Evolutionary conservation across 345 rosid species (phyloP).

Genomic region (Zanthoxylum bungeanum): DNA sequence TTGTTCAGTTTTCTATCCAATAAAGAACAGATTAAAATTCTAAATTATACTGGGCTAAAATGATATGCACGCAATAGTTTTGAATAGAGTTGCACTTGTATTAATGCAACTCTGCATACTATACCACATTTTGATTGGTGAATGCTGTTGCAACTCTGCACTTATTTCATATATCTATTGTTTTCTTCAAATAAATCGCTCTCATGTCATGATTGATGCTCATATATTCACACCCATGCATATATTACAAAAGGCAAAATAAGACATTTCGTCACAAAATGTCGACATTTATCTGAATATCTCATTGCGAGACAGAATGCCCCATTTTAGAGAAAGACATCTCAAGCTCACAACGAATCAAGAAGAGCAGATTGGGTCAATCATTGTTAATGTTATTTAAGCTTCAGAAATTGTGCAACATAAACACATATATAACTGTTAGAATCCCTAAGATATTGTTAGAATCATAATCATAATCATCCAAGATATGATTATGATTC

Average conservation of each 20-base stretch:
- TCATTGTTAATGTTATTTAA: not conserved
- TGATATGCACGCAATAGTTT: not conserved
- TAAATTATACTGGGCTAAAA: not conserved
- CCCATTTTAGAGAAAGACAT: not conserved
- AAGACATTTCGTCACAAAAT: not conserved
- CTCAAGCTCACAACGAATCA: not conserved
- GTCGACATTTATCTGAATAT: not conserved
- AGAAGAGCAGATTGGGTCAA: not conserved
- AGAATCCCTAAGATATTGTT: too few relatives aligned
- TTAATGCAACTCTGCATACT: not conserved
- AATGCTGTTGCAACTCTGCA: not conserved
- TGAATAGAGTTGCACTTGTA: not conserved
- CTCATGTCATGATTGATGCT: not conserved
- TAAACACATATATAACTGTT: not conserved
- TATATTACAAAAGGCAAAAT: not conserved
- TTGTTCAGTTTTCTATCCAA: conserved; percentile 42
- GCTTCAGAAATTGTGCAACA: not conserved
- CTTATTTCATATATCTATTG: not conserved
- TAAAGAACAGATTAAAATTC: not conserved
- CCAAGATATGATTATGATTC: too few relatives aligned
- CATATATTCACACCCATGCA: not conserved
- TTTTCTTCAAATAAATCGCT: not conserved
- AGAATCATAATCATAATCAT: too few relatives aligned
- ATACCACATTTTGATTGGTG: not conserved
- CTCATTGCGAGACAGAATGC: not conserved